A percentile compares a stretch with the other conserved stretches of the same genome.
Evolutionary conservation across 2,329 filamentous ascomycete species (phyloP).

Genomic region (Exophiala sideris): DNA sequence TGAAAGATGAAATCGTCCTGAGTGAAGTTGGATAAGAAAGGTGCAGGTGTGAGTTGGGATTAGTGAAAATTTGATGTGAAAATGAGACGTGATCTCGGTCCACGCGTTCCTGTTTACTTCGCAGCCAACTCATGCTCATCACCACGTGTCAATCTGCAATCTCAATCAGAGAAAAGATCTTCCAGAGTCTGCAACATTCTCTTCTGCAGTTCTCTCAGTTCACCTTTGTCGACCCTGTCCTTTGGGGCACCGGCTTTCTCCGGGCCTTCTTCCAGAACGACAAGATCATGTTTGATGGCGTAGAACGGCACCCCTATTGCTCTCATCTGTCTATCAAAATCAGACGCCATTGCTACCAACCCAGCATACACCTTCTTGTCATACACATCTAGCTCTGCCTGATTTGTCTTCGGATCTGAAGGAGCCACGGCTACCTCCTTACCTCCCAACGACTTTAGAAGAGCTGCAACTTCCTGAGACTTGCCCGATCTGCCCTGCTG

Average conservation of each 20-base stretch:
- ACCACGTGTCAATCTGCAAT: neutral
- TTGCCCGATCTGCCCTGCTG: conserved; percentile 52
- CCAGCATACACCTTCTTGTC: conserved; percentile 63
- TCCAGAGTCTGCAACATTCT: conserved; percentile 51
- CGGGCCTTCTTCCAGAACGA: conserved; percentile 33
- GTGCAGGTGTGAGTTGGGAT: too few species aligned
- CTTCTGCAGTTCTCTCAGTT: conserved; percentile 44
- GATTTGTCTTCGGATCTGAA: conserved; percentile 38
- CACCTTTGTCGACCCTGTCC: conserved; percentile 37
- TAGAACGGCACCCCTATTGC: conserved; percentile 61
- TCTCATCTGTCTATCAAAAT: conserved; percentile 55
- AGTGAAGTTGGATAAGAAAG: too few species aligned
- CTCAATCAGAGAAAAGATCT: conserved; percentile 44
- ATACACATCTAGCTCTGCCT: conserved; percentile 56
- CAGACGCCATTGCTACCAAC: conserved; percentile 57
- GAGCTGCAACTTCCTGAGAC: conserved; percentile 53
- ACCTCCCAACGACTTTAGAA: conserved; percentile 41
- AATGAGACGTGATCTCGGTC: neutral
- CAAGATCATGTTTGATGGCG: conserved; percentile 46
- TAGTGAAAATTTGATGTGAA: neutral
- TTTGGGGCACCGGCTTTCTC: conserved; percentile 24
- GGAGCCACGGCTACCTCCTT: conserved; percentile 12
- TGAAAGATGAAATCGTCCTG: too few species aligned
- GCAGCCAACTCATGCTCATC: neutral
- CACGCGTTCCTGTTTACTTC: too few species aligned